A percentile compares a stretch with the other conserved stretches of the same genome.
phyloP scores from a whole-genome alignment of 345 rosid genomes.

The Lepidium africanum region DNA sequence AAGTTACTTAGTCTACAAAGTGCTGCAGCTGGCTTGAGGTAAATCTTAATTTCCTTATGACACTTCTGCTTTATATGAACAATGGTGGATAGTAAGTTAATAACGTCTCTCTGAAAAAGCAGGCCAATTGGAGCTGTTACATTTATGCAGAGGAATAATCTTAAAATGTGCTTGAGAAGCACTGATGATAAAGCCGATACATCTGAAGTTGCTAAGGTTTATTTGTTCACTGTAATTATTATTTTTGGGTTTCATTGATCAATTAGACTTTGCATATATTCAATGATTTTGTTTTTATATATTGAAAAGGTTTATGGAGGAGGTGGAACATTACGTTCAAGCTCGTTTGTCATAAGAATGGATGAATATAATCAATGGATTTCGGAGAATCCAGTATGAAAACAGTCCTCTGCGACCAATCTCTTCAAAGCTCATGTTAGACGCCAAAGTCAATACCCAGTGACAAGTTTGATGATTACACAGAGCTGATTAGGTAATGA shows the following conservation, averaged over 20 bases:
- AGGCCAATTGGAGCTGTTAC: conserved; percentile 88
- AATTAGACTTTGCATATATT: background rate
- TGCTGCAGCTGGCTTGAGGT: conserved; percentile 79
- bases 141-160: conserved; percentile 62
- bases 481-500: background rate
- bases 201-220: conserved; percentile 80
- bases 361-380: conserved; percentile 77
- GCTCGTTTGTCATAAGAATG: conserved; percentile 87
- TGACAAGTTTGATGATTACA: background rate
- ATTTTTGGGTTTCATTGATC: background rate
- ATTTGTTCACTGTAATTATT: background rate
- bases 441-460: background rate
- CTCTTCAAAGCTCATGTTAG: background rate
- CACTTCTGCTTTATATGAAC: background rate
- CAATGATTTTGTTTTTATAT: background rate
- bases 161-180: conserved; percentile 84
- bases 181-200: conserved; percentile 55
- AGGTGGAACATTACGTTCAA: conserved; percentile 62
- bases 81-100: background rate
- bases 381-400: conserved; percentile 24
- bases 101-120: conserved; percentile 3
- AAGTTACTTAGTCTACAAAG: conserved; percentile 72
- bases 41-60: background rate
- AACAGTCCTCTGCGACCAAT: background rate
- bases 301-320: conserved; percentile 78